Evolutionary conservation across 2,329 filamentous ascomycete species (phyloP), one percentile per base, ranked within the genome.

Genomic region (Ophiostoma triangulosporum): DNA sequence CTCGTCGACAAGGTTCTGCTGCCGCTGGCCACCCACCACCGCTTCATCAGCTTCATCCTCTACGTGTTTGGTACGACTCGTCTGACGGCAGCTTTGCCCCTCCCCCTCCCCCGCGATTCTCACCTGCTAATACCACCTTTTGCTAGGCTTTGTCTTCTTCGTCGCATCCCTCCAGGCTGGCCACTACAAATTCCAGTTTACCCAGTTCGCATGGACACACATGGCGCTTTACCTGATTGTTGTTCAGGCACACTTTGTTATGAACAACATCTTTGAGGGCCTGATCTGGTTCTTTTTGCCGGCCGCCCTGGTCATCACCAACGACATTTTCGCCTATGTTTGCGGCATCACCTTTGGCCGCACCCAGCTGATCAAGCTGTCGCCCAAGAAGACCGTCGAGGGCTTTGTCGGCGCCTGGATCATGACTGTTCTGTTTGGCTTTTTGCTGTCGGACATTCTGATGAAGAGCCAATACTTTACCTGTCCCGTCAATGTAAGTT

Each of bases 251-350:
- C 93, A 98, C 68, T 98, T 98, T 68, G 88, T 97, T 72, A 97
- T 98, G 88, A 98, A 98, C 77, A 98, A 98, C 70, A 86, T 98
- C 60, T 94, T 98, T 62, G 93, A 98, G 72, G 93, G 93, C 72
- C 89, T 98, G 86, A 95, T 98, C 67, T 98, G 93, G 93, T 97
- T 98, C 76, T 96, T 97, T 77, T 72, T 98, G 45, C 93, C 93
- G 7, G 90, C 88, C 7, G 84, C 88, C 52, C 79, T 98, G 62
- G 93, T 98, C 67, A 95, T 98, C 66, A 96, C 88, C 59, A 98
- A 98, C 69, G 93, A 98, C 66, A 98, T 98, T 59, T 97, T 94
- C 64, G 93, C 93, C 62, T 98, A 98, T 67, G 82, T 98, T 57
- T 96, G 90, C 68, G 93, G 93, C 57, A 97, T 98, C 65, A 91